Conservation (phyloP, 345 rosid species). For the Leavenworthia alabamica region DNA sequence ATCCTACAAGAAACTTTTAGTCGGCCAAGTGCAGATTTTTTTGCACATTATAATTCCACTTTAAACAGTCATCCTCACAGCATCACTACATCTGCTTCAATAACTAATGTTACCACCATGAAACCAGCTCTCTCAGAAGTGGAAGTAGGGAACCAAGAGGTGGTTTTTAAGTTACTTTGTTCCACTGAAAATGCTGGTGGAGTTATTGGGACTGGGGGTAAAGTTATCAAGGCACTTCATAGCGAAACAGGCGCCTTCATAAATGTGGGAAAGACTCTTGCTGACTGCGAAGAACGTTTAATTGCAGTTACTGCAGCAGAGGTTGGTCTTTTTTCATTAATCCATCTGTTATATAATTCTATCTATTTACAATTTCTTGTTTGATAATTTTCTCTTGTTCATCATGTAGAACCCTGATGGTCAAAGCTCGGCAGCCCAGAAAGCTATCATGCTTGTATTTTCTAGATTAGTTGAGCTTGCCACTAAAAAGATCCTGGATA, state of each 20-base stretch:
- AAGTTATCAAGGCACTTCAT: constrained; percentile 57
- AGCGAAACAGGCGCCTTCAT: constrained; percentile 78
- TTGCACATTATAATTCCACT: constrained; percentile 14
- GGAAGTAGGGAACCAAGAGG: constrained; percentile 39
- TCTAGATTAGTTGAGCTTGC: constrained; percentile 57
- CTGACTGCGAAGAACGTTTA: constrained; percentile 71
- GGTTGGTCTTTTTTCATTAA: constrained; percentile 39
- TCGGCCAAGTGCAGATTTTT: constrained; percentile 21
- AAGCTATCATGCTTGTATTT: constrained; percentile 65
- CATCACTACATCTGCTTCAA: constrained; percentile 15
- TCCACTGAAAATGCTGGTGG: constrained; percentile 72
- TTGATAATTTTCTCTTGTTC: constrained; percentile 26
- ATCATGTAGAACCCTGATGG: constrained; percentile 54
- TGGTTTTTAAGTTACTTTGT: constrained; percentile 69
- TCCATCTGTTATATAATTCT: background rate
- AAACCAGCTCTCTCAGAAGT: constrained; percentile 43
- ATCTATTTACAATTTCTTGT: constrained; percentile 1
- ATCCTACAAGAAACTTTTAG: constrained; percentile 19
- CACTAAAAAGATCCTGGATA: constrained; percentile 42
- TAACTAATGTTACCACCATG: constrained; percentile 33
- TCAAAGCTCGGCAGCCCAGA: constrained; percentile 69
- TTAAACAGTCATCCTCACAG: constrained; percentile 3
- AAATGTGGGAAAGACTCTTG: constrained; percentile 51
- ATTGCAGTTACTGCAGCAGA: constrained; percentile 69
- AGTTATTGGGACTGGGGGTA: constrained; percentile 80